These are phyloP conservation scores for Hygrocybe coccinea DNA, from an alignment of 768 basidiomycete species.

Conservation along the genomic window DNA sequence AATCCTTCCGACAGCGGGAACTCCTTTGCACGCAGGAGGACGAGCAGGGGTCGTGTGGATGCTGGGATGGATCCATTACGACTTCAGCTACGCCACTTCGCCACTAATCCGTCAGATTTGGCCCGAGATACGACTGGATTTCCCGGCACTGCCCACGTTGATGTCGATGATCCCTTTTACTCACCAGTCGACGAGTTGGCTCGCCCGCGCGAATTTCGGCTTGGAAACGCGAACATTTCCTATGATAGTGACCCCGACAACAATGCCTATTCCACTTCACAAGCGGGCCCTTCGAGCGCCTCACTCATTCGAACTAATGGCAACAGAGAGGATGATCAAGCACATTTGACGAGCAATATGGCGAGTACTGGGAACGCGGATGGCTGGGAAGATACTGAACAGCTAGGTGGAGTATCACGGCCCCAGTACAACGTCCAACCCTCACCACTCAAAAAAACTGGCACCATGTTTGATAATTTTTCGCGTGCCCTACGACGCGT, in stretches of 20 bases:
- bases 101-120: slow-evolving; percentile 11
- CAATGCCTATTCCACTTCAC: slow-evolving; percentile 39
- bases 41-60: slow-evolving; percentile 53
- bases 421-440: slow-evolving; percentile 50
- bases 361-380: slow-evolving; percentile 30
- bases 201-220: slow-evolving; percentile 24
- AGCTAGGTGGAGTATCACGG: slow-evolving; percentile 37
- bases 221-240: slow-evolving; percentile 26
- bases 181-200: slow-evolving; percentile 35
- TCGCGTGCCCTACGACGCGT: slow-evolving; percentile 56
- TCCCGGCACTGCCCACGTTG: slow-evolving; percentile 20
- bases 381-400: slow-evolving; percentile 38
- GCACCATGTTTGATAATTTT: slow-evolving; percentile 53
- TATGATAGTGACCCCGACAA: slow-evolving; percentile 32
- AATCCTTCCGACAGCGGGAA: slow-evolving; percentile 45
- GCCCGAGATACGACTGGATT: slow-evolving; percentile 21
- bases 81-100: slow-evolving; percentile 29
- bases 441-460: slow-evolving; percentile 59
- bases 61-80: slow-evolving; percentile 45
- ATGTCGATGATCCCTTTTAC: slow-evolving; percentile 47
- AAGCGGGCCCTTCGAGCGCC: slow-evolving; percentile 47
- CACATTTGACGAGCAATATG: slow-evolving; percentile 53
- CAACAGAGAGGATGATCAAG: slow-evolving; percentile 53
- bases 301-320: slow-evolving; percentile 47
- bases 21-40: slow-evolving; percentile 46